Evolutionary conservation across 495 filamentous ascomycete genomes (phyloP).

Genomic region (Xylaria intraflava): DNA sequence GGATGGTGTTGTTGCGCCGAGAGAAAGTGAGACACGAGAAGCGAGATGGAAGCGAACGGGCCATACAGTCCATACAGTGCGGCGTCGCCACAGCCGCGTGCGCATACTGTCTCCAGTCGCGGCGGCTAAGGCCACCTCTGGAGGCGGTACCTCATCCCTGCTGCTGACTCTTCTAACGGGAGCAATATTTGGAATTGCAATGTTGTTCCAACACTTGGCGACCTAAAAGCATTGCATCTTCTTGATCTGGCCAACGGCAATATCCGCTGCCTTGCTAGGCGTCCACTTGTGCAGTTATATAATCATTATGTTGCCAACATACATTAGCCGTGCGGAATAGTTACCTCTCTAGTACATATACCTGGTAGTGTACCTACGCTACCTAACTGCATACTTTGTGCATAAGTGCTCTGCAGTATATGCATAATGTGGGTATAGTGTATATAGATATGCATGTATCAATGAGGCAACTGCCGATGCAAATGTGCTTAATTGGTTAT

Average conservation of each 20-base stretch:
- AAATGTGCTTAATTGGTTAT: too few species aligned
- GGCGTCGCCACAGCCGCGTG: not conserved
- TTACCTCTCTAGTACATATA: too few species aligned
- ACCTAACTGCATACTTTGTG: too few species aligned
- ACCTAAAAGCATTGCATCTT: too few species aligned
- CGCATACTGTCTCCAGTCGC: constrained; percentile 5
- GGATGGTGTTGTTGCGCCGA: not conserved
- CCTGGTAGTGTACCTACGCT: too few species aligned
- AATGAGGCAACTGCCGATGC: too few species aligned
- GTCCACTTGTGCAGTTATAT: too few species aligned
- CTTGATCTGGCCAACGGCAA: not conserved
- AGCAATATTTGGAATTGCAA: constrained; percentile 11
- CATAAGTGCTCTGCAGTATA: too few species aligned
- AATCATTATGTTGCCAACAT: too few species aligned
- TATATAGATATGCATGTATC: too few species aligned
- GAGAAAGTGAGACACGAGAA: not conserved
- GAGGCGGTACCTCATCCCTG: constrained; percentile 8
- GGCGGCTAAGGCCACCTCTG: constrained; percentile 4
- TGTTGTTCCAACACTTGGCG: not conserved
- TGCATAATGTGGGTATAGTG: too few species aligned
- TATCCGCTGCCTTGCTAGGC: not conserved
- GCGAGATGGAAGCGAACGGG: not conserved
- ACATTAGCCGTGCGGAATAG: too few species aligned
- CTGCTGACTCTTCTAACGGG: constrained; percentile 14
- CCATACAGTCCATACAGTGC: not conserved